Conservation (phyloP, 208 protist genomes). For the Leishmania turanica region DNA sequence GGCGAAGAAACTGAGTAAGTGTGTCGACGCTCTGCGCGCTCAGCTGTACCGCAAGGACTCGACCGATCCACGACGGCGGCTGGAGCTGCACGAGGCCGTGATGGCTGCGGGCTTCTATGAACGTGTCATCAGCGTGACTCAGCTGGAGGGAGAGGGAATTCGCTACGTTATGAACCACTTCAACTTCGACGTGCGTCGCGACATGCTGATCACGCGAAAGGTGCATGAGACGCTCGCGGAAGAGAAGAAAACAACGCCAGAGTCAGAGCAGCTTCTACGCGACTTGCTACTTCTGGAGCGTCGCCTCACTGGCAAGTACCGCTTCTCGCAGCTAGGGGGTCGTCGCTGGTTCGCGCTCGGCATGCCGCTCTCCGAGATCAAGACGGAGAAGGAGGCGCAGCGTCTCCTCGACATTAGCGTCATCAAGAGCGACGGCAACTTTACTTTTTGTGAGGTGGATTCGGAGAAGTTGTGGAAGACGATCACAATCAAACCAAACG, state of each 20-base stretch:
- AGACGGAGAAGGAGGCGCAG: slow-evolving; percentile 69
- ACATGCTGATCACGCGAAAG: slow-evolving; percentile 71
- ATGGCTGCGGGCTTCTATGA: slow-evolving; percentile 91
- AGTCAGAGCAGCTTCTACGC: slow-evolving; percentile 80
- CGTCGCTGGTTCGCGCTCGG: slow-evolving; percentile 83
- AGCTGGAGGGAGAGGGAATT: slow-evolving; percentile 71
- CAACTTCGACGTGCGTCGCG: slow-evolving; percentile 90
- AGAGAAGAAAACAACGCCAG: slow-evolving; percentile 45
- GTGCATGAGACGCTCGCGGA: slow-evolving; percentile 66
- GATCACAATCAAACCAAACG: slow-evolving; percentile 52
- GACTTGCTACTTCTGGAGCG: slow-evolving; percentile 86
- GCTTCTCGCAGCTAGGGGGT: slow-evolving; percentile 72
- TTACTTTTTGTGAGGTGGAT: slow-evolving; percentile 41
- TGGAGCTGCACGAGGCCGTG: slow-evolving; percentile 88
- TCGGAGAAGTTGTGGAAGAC: slow-evolving; percentile 83
- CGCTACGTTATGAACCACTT: slow-evolving; percentile 91
- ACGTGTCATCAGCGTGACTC: slow-evolving; percentile 54
- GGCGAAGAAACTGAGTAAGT: slow-evolving; percentile 43
- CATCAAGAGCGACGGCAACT: slow-evolving; percentile 79
- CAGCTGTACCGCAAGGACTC: slow-evolving; percentile 66
- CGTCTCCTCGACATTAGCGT: slow-evolving; percentile 72
- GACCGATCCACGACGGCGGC: slow-evolving; percentile 60
- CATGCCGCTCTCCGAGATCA: slow-evolving; percentile 73
- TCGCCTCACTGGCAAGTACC: slow-evolving; percentile 73
- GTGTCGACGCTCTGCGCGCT: slow-evolving; percentile 53